Conservation (phyloP, 2,329 filamentous ascomycete genomes). For the Beauveria sp. region DNA sequence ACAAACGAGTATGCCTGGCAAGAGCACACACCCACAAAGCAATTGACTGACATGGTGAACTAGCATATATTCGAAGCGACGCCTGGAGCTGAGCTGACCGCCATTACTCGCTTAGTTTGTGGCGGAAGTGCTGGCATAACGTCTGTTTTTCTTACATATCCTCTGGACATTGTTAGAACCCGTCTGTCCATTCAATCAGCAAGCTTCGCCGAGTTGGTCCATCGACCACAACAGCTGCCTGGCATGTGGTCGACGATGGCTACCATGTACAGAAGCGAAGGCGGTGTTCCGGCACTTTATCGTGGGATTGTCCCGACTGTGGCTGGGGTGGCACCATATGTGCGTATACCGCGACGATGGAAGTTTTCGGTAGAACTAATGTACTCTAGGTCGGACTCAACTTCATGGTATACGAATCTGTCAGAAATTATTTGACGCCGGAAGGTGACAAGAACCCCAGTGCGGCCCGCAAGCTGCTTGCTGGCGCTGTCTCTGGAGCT, state of each 20-base stretch:
- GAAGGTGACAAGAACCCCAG: slow-evolving; percentile 81
- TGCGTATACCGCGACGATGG: slow-evolving; percentile 27
- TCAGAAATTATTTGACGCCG: slow-evolving; percentile 74
- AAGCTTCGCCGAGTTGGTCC: slow-evolving; percentile 75
- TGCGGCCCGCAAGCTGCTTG: slow-evolving; percentile 71
- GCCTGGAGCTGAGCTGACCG: slow-evolving; percentile 65
- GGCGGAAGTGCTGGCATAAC: slow-evolving; percentile 91
- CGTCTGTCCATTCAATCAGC: slow-evolving; percentile 94
- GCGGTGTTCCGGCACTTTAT: slow-evolving; percentile 79
- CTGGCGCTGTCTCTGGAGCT: slow-evolving; percentile 89
- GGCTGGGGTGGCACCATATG: slow-evolving; percentile 91
- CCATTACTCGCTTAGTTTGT: slow-evolving; percentile 73
- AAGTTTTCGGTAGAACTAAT: slow-evolving; percentile 12
- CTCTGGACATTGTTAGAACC: slow-evolving; percentile 94
- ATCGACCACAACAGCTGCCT: slow-evolving; percentile 60
- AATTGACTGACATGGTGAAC: slow-evolving; percentile 8
- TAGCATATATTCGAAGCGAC: slow-evolving; percentile 68
- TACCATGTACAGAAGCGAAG: slow-evolving; percentile 85
- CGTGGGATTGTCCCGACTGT: slow-evolving; percentile 90
- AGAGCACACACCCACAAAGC: slow-evolving; percentile 1
- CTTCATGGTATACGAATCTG: slow-evolving; percentile 96
- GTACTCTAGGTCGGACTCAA: slow-evolving; percentile 75
- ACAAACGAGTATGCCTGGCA: slow-evolving; percentile 68
- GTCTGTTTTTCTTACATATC: slow-evolving; percentile 91
- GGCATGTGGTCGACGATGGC: slow-evolving; percentile 86